Percentiles rank a stretch among this genome's conserved stretches.
phyloP scores from a whole-genome alignment of 2,329 filamentous ascomycete genomes.

The Colletotrichum lupini region DNA sequence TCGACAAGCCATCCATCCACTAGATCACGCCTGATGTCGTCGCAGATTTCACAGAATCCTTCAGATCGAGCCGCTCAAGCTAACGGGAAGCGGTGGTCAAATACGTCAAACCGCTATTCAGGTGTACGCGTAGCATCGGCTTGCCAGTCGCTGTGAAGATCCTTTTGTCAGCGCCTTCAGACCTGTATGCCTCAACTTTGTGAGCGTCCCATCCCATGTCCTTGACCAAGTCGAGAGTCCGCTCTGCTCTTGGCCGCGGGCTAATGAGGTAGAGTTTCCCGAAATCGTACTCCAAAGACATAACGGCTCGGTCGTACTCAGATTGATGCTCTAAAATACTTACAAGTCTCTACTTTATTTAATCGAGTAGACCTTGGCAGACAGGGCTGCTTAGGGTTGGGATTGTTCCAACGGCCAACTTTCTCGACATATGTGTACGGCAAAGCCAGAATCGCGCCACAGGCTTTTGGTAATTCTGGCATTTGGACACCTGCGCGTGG shows the following conservation, averaged over 20 bases:
- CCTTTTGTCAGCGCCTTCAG: not conserved
- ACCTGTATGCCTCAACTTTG: not conserved
- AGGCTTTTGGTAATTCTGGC: too few species aligned
- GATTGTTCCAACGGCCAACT: not conserved
- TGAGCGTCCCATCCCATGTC: not conserved
- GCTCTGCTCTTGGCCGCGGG: not conserved
- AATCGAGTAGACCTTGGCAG: not conserved
- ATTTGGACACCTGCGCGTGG: too few species aligned
- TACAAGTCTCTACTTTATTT: not conserved
- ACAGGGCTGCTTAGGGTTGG: not conserved
- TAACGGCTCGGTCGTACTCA: not conserved
- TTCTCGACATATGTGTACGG: not conserved
- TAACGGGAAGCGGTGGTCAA: not conserved
- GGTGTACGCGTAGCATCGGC: too few species aligned
- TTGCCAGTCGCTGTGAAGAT: too few species aligned
- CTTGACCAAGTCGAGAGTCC: not conserved
- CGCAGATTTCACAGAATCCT: too few species aligned
- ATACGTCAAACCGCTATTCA: too few species aligned
- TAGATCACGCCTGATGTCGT: too few species aligned
- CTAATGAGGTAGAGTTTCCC: not conserved
- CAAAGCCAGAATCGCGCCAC: not conserved
- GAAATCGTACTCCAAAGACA: not conserved
- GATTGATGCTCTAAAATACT: not conserved
- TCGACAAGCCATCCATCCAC: too few species aligned
- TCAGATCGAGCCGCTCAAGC: not conserved